These are phyloP conservation scores for Xylaria sp. DNA, from an alignment of 2,329 filamentous ascomycete species.

Conservation along the genomic window DNA sequence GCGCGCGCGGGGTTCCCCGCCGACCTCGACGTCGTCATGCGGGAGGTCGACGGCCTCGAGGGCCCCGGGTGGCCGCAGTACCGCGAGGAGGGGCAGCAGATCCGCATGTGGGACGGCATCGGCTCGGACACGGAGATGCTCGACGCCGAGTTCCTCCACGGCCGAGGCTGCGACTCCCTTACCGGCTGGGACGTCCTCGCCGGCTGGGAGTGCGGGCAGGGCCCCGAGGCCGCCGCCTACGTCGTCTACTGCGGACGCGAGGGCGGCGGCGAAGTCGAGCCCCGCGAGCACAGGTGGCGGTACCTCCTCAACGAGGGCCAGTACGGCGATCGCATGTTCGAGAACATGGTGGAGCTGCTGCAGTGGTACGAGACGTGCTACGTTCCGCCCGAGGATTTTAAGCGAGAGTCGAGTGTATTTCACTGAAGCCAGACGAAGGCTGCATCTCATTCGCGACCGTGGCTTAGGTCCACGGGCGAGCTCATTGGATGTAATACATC, in stretches of 20 bases:
- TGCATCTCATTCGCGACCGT: too few relatives aligned
- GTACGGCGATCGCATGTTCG: constrained; percentile 7
- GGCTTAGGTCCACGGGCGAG: too few relatives aligned
- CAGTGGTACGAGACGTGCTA: constrained; percentile 9
- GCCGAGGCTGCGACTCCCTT: not conserved
- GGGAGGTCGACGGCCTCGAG: constrained; percentile 20
- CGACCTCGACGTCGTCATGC: constrained; percentile 37
- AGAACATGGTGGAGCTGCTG: constrained; percentile 11
- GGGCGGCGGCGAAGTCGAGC: constrained; percentile 1
- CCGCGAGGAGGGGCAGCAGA: not conserved
- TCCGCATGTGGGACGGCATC: not conserved
- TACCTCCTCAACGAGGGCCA: constrained; percentile 8
- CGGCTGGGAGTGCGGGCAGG: constrained; percentile 6
- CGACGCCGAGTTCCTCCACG: not conserved
- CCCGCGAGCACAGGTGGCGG: constrained; percentile 4
- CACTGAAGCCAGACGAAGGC: too few relatives aligned
- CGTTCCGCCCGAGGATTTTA: too few relatives aligned
- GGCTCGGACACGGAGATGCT: too few relatives aligned
- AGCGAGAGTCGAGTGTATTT: too few relatives aligned
- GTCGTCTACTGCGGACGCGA: constrained; percentile 6
- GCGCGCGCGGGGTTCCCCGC: constrained; percentile 1
- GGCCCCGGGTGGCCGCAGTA: constrained; percentile 13
- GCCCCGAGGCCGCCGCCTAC: constrained; percentile 5
- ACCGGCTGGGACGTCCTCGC: constrained; percentile 3
- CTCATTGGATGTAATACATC: too few relatives aligned